phyloP scores from a whole-genome alignment of 306 rosid genomes.

The Trichosanthes truncata region DNA sequence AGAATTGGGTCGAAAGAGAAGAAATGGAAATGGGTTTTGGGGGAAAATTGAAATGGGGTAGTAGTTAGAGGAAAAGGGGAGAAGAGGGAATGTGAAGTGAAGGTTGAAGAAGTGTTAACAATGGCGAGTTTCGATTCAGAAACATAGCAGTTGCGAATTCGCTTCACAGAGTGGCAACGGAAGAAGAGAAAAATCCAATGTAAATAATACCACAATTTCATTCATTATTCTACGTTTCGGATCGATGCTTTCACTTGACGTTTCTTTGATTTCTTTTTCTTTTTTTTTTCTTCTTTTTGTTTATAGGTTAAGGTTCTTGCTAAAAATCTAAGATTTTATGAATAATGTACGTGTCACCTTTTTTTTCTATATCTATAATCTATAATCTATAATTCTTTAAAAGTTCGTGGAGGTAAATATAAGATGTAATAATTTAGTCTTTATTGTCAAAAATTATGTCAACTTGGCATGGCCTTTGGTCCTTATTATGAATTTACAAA shows the following conservation, averaged over 20 bases:
- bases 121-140: neutral
- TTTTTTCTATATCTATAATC: too few relatives aligned
- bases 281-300: neutral
- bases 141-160: neutral
- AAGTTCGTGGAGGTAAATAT: too few relatives aligned
- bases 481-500: too few relatives aligned
- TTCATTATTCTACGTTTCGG: neutral
- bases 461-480: too few relatives aligned
- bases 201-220: neutral
- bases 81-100: neutral
- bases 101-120: neutral
- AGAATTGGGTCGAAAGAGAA: neutral
- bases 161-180: neutral
- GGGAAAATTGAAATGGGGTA: neutral
- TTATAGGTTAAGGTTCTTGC: too few relatives aligned
- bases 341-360: too few relatives aligned
- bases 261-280: too few relatives aligned
- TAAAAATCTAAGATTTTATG: too few relatives aligned
- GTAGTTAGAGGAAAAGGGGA: neutral
- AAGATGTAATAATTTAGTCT: too few relatives aligned
- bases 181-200: neutral
- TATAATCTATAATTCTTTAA: too few relatives aligned
- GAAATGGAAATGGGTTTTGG: neutral
- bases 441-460: too few relatives aligned
- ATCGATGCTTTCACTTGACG: slow-evolving; percentile 2